Evolutionary conservation across 768 basidiomycete species (phyloP).

Genomic region (Lactarius deliciosus): DNA sequence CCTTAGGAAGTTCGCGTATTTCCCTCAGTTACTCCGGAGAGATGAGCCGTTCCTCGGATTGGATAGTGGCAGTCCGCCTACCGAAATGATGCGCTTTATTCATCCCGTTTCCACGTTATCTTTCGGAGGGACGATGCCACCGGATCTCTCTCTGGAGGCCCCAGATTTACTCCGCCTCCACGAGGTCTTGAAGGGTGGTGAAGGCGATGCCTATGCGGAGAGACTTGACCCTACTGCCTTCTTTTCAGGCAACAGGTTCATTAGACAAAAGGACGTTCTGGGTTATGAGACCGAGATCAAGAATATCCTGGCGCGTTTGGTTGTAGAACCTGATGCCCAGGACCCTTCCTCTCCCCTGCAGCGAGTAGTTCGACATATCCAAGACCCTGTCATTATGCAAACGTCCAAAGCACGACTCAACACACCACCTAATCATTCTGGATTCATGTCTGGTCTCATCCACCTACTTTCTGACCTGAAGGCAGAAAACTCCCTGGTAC

Average conservation of each 20-base stretch:
- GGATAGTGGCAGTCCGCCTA: slow-evolving; percentile 37
- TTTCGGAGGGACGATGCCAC: slow-evolving; percentile 53
- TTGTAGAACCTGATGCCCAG: slow-evolving; percentile 40
- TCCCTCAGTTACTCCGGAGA: slow-evolving; percentile 35
- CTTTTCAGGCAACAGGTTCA: slow-evolving; percentile 42
- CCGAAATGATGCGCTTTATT: slow-evolving; percentile 49
- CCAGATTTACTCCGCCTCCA: slow-evolving; percentile 55
- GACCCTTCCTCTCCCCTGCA: slow-evolving; percentile 38
- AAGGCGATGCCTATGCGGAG: slow-evolving; percentile 33
- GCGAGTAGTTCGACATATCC: slow-evolving; percentile 42
- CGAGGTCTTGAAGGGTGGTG: slow-evolving; percentile 39
- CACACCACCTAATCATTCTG: slow-evolving; percentile 34
- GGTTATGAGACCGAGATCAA: slow-evolving; percentile 58
- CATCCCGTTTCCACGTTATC: slow-evolving; percentile 65
- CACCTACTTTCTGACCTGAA: slow-evolving; percentile 59
- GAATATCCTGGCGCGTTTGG: slow-evolving; percentile 39
- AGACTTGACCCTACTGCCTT: slow-evolving; percentile 45
- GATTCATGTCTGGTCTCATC: slow-evolving; percentile 48
- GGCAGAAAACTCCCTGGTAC: slow-evolving; percentile 51
- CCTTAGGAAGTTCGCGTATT: slow-evolving; percentile 65
- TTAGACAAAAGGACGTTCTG: slow-evolving; percentile 62
- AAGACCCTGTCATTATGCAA: slow-evolving; percentile 39
- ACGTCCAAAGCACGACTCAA: slow-evolving; percentile 35
- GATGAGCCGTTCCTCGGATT: slow-evolving; percentile 41
- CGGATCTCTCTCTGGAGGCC: slow-evolving; percentile 64